Evolutionary conservation across 768 basidiomycete genomes (phyloP), one percentile per base, ranked within the genome.

Genomic region (Lactifluus subvellereus): DNA sequence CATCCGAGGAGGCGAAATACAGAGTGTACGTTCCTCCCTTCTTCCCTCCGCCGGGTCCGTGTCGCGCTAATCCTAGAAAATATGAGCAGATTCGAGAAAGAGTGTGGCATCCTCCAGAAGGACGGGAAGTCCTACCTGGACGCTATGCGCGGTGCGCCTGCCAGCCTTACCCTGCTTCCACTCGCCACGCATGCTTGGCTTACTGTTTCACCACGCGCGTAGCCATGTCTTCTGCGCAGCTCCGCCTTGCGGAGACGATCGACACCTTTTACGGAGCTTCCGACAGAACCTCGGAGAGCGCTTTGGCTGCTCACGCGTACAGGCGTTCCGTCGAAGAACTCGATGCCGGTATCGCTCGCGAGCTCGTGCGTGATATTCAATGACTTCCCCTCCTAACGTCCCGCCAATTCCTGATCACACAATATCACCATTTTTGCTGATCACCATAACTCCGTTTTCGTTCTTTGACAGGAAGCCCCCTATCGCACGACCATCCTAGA

Each of bases 241-340:
- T 87, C 20, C 86, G 91, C 60, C 84, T 98, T 70, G 94, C 94
- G 13, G 94, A 97, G 59, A 96, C 95, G 33, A 82, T 99, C 72
- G 91, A 95, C 73, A 79, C 85, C 7, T 98, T 99, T 79, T 99
- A 98, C 74, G 82, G 84, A 62, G 83, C 94, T 51, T 84, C 91
- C 14, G 93, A 94, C 79, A 82, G 83, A 62, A 77, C 84, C 37
- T 92, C 91, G 10, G 92, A 94, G 66, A 91, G 94, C 50, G 97
- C 96, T 9, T 97, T 98, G 93, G 90, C 95, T 0, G 91, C 92
- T 1, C 92, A 98, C 69, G 91, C 97, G 2, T 99, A 98, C 80
- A 96, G 91, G 71, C 84, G 91, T 40, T 91, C 94, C 0, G 91
- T 97, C 8, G 93, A 96, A 68, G 97, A 99, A 65, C 79, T 98